Base-by-base conservation (phyloP, 768 basidiomycete species). In the Rubroboletus pulcherrimus region DNA sequence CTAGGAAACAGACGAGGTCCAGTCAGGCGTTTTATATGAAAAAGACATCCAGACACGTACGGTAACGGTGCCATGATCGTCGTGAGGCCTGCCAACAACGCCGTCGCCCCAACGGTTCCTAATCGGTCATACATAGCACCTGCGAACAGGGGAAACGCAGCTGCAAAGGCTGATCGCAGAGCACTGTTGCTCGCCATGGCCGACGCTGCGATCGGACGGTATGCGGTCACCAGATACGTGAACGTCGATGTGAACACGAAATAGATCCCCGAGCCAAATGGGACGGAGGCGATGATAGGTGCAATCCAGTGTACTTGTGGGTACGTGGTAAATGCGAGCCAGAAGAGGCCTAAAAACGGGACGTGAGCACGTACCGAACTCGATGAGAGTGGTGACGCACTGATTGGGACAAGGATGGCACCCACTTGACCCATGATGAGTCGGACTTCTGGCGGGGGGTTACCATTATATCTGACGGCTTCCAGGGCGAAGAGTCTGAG, bases 231-330 rank as follows among this genome's bases (percentile, higher is more conserved):
- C 47, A 81, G 73, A 63, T 78, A 82, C 66, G 77, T 86, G 71
- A 88, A 89, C 4, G 82, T 82, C 8, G 81, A 80, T 1, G 84
- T 84, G 72, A 87, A 92, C 40, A 84, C 81, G 59, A 81, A 89
- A 63, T 77, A 72, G 42, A 80, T 71, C 4, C 85, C 88, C 1
- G 79, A 73, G 24, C 82, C 81, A 57, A 84, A 80, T 5, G 75
- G 79, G 5, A 73, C 56, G 1, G 78, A 75, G 4, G 69, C 74
- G 53, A 81, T 64, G 58, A 81, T 74, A 15, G 78, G 78, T 7
- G 71, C 74, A 52, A 77, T 76, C 78, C 78, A 79, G 54, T 76
- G 78, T 0, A 82, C 76, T 8, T 65, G 63, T 3, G 62, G 56
- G 65, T 80, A 78, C 3, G 78, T 79, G 1, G 81, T 82, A 58